Base-by-base conservation (phyloP, 176 grass and related monocot genomes). In the Rhynchospora pubera region DNA sequence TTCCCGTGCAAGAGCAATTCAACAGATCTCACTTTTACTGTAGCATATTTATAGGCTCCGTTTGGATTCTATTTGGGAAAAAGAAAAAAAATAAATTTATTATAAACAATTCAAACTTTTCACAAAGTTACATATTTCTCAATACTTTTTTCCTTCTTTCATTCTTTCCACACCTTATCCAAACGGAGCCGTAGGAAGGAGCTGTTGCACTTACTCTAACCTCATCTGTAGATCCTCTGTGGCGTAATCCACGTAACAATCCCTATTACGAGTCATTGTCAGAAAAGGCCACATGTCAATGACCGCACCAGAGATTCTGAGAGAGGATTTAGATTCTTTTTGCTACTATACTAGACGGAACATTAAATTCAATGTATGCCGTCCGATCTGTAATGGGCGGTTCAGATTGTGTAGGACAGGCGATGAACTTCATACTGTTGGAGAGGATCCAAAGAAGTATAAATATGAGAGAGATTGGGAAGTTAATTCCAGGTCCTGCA, bases 401-500 rank as follows among this genome's bases (percentile, higher is more conserved):
- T 5, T 5, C 14, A 56, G 0, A 16, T 56, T 58, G 16, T 18
- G 0, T 7, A 58, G 18, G 5, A 58, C 5, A 5, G 16, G 1
- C 16, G 1, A 58, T 7, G 1, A 6, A 57, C 5, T n/a, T 18
- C 16, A 7, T 57, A 57, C 0, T n/a, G 2, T 2, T 19, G 47
- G 70, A 77, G 42, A 73, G 68, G 14, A 44, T n/a, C 39, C 34
- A 6, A 39, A 2, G 34, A 5, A 39, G 2, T 39, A 1, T 39
- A 39, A 39, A 39, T 5, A 39, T 3, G 69, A 51, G n/a, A 26
- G 66, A 6, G 43, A 21, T 43, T 5, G 15, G 68, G 45, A 50
- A 78, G 74, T 73, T 65, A 87, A 73, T 77, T 77, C 79, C 79
- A 83, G 68, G 79, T 67, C 69, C 79, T 87, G 69, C 63, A 42